Evolutionary conservation across 2,329 filamentous ascomycete genomes (phyloP).

Genomic region (Leptoxyphium fumago): DNA sequence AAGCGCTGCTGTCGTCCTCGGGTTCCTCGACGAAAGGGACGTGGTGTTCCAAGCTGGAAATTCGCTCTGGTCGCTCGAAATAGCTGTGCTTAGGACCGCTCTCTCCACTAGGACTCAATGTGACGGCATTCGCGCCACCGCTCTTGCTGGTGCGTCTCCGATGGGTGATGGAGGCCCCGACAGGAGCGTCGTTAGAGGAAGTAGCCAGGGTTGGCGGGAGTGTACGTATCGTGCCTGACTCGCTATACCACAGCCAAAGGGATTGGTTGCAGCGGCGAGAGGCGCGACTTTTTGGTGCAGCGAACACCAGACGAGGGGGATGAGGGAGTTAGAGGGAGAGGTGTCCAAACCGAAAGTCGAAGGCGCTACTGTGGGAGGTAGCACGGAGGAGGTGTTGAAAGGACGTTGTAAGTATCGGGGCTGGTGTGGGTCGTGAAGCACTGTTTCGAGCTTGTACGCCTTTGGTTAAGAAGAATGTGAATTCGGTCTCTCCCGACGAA

Average conservation of each 20-base stretch:
- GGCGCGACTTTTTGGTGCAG: not conserved
- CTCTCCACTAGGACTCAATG: not conserved
- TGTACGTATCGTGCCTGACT: not conserved
- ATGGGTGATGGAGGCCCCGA: slow-evolving; percentile 1
- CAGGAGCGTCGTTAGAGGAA: not conserved
- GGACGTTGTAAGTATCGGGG: not conserved
- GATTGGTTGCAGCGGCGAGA: not conserved
- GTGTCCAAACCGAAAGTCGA: too few relatives aligned
- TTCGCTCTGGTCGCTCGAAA: not conserved
- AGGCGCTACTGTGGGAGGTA: not conserved
- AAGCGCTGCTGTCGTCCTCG: slow-evolving; percentile 5
- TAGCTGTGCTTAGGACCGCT: not conserved
- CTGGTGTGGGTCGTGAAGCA: not conserved
- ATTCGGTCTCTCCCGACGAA: not conserved
- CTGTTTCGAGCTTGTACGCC: not conserved
- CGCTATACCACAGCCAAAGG: not conserved
- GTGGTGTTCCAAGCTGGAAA: slow-evolving; percentile 3
- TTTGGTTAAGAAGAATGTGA: not conserved
- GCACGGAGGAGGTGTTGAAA: not conserved
- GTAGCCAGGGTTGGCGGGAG: not conserved
- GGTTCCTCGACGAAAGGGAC: slow-evolving; percentile 12
- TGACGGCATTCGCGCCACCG: slow-evolving; percentile 3
- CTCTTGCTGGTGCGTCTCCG: slow-evolving; percentile 8
- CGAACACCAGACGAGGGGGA: too few relatives aligned
- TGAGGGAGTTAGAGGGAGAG: too few relatives aligned